Evolutionary conservation across 2,329 filamentous ascomycete genomes (phyloP).

Genomic region (Triangularia setosa): DNA sequence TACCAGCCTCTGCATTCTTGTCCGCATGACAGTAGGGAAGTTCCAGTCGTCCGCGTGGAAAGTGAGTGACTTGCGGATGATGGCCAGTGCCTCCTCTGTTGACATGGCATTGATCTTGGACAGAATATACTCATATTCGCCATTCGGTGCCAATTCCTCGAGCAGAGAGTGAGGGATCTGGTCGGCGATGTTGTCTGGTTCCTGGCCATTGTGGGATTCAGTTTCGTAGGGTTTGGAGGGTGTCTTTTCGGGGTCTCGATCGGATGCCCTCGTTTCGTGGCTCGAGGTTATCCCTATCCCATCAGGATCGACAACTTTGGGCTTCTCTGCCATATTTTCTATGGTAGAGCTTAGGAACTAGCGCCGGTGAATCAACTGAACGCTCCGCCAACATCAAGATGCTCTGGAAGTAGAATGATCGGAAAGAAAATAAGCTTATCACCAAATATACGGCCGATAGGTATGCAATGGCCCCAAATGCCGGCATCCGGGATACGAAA

Average conservation of each 20-base stretch:
- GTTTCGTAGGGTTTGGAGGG: background rate
- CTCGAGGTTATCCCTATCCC: conserved; percentile 5
- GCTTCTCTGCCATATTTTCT: background rate
- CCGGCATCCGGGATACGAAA: background rate
- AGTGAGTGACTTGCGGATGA: conserved; percentile 35
- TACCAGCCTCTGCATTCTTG: conserved; percentile 38
- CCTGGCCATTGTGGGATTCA: conserved; percentile 1
- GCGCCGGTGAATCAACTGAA: background rate
- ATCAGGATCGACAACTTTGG: conserved; percentile 1
- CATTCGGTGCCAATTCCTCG: conserved; percentile 40
- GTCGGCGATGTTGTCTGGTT: conserved; percentile 28
- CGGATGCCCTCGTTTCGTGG: conserved; percentile 4
- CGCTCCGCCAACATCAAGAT: background rate
- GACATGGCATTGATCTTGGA: conserved; percentile 40
- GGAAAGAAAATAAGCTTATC: background rate
- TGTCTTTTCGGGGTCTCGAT: conserved; percentile 31
- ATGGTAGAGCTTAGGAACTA: background rate
- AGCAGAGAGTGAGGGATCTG: conserved; percentile 39
- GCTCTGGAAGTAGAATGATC: background rate
- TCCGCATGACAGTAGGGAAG: conserved; percentile 40
- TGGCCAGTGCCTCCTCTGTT: conserved; percentile 40
- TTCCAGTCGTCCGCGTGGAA: conserved; percentile 44
- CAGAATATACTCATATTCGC: conserved; percentile 40
- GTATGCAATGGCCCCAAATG: background rate
- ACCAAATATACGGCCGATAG: background rate